Conservation (phyloP, 768 basidiomycete species). For the Pulveroboletus sp. region DNA sequence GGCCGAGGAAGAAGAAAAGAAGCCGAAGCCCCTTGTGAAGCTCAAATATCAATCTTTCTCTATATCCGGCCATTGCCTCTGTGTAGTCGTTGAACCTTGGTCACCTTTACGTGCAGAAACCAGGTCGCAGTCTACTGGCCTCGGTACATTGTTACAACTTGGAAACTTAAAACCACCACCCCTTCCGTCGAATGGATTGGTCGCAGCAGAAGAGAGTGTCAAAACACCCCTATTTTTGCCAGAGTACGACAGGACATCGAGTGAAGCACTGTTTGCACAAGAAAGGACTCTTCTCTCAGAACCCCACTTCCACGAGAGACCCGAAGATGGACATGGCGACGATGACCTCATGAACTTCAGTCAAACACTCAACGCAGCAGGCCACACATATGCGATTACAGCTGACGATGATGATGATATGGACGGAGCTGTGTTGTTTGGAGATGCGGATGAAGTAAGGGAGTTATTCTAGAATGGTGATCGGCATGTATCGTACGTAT, state of each 20-base stretch:
- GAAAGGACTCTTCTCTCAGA: constrained; percentile 34
- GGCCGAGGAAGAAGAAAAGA: constrained; percentile 56
- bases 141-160: constrained; percentile 21
- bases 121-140: constrained; percentile 30
- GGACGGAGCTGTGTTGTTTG: constrained; percentile 69
- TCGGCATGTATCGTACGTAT: not conserved
- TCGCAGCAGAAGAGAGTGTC: constrained; percentile 32
- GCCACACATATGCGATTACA: constrained; percentile 52
- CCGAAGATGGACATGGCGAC: constrained; percentile 33
- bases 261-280: constrained; percentile 31
- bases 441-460: constrained; percentile 75
- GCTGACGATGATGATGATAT: constrained; percentile 72
- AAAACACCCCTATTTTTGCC: constrained; percentile 73
- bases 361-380: constrained; percentile 58
- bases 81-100: constrained; percentile 81
- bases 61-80: constrained; percentile 69
- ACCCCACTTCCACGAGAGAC: constrained; percentile 40
- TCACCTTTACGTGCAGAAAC: constrained; percentile 44
- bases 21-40: constrained; percentile 65
- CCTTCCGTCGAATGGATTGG: constrained; percentile 12
- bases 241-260: constrained; percentile 45
- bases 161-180: constrained; percentile 29
- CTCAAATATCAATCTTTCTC: constrained; percentile 68
- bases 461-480: constrained; percentile 41
- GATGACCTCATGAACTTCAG: constrained; percentile 72